Evolutionary conservation across 2,329 filamentous ascomycete species (phyloP), one percentile per base, ranked within the genome.

Genomic region (Reticulascus tulasneorum): DNA sequence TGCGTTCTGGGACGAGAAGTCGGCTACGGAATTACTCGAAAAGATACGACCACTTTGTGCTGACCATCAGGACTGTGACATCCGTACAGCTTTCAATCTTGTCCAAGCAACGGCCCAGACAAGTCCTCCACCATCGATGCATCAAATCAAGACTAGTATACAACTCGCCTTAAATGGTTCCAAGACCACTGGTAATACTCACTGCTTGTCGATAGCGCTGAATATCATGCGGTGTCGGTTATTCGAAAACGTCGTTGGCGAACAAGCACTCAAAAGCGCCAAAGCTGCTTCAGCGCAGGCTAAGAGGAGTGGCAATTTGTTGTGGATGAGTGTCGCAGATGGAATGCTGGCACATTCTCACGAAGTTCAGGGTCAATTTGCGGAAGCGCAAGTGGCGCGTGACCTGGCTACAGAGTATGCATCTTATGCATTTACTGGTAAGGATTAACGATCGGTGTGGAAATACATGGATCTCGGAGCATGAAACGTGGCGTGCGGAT

Each of bases 201-300:
- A 94, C 46, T 83, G 90, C 35, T 74, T 89, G n/a, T 82, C 82
- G 30, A 84, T 96, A 46, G 82, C 84, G 6, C 76, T 96, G 40
- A 89, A 82, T 48, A 82, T 93, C 46, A 94, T 96, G 84, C 84
- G 85, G 34, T 80, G 76, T 52, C 77, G 81, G 33, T 84, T 95
- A 52, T 96, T 90, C 59, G 82, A 83, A 29, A 84, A 84, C 40
- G 83, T 90, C 11, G 79, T 94, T 5, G 88, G 88, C 32, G 83
- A 85, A 40, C 85, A 90, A 57, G 83, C 84, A 0, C 71, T 86
- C 40, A 89, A 89, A 62, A 86, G 83, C 52, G 82, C 84, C 5
- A 73, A 75, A 45, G 84, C 85, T 1, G 83, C 80, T 17, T 73
- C 75, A 17, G 74, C 73, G 26, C 82, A 86, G 63, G 82, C 84